A percentile compares a stretch with the other conserved stretches of the same genome.
These are phyloP conservation scores for Yarrowia divulgata DNA, from an alignment of 805 yeast species.

Conservation along the genomic window DNA sequence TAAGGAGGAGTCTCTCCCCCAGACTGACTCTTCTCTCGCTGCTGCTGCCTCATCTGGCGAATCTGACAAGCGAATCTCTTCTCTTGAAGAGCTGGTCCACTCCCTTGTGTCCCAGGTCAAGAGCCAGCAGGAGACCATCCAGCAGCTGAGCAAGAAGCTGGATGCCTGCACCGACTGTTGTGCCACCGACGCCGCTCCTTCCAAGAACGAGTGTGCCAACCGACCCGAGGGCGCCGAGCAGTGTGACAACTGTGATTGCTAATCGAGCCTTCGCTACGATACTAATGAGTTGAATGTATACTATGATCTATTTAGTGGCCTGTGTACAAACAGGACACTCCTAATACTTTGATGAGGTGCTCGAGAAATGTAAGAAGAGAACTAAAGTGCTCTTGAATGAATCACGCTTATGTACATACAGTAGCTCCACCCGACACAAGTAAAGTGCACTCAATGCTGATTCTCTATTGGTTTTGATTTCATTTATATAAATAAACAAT, in stretches of 20 bases:
- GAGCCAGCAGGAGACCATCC: constrained; percentile 37
- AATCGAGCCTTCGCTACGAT: constrained; percentile 23
- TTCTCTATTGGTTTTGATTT: not conserved
- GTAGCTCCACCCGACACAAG: too few species aligned
- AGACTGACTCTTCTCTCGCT: constrained; percentile 16
- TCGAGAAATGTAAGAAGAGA: too few species aligned
- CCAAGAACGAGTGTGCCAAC: constrained; percentile 36
- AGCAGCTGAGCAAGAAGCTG: constrained; percentile 38
- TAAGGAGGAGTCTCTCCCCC: constrained; percentile 32
- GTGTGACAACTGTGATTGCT: constrained; percentile 38
- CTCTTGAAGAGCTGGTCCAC: constrained; percentile 29
- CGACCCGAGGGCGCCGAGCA: constrained; percentile 39
- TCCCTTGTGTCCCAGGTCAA: constrained; percentile 33
- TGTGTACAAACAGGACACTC: too few species aligned
- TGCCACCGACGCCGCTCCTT: constrained; percentile 9
- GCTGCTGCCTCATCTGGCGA: not conserved
- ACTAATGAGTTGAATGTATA: constrained; percentile 38
- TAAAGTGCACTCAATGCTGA: not conserved
- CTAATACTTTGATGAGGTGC: too few species aligned
- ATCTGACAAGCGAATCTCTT: constrained; percentile 33
- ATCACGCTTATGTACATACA: too few species aligned
- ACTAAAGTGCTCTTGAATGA: too few species aligned
- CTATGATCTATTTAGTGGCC: constrained; percentile 10
- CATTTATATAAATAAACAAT: constrained; percentile 21
- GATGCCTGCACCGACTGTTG: constrained; percentile 34